phyloP scores from a whole-genome alignment of 805 yeast species.

The Jamesozyma lodderae region DNA sequence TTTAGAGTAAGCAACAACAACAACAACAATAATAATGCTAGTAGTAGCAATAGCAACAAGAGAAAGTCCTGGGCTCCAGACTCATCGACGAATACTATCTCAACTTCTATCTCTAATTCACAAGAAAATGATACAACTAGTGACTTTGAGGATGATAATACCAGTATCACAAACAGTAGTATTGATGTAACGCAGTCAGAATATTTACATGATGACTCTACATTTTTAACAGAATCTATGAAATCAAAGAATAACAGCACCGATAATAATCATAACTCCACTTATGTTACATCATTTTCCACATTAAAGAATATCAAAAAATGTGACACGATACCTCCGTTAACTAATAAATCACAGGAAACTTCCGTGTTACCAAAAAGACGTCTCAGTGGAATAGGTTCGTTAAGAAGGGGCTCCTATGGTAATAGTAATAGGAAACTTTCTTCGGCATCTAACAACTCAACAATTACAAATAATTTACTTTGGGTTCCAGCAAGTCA shows the following conservation, averaged over 20 bases:
- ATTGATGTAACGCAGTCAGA: slow-evolving; percentile 24
- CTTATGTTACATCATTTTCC: background rate
- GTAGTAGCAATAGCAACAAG: slow-evolving; percentile 3
- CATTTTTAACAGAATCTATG: slow-evolving; percentile 1
- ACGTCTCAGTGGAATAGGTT: slow-evolving; percentile 19
- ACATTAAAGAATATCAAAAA: background rate
- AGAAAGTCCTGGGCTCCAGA: slow-evolving; percentile 14
- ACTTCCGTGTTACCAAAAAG: slow-evolving; percentile 4
- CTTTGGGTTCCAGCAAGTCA: slow-evolving; percentile 94
- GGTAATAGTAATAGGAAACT: slow-evolving; percentile 4
- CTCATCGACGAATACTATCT: background rate
- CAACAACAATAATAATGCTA: slow-evolving; percentile 3
- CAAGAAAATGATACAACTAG: background rate
- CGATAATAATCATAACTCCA: background rate
- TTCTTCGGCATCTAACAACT: background rate
- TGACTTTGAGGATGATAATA: slow-evolving; percentile 9
- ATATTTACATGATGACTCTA: slow-evolving; percentile 16
- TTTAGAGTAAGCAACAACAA: slow-evolving; percentile 28
- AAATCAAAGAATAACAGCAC: background rate
- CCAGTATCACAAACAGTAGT: slow-evolving; percentile 10
- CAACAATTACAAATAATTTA: slow-evolving; percentile 35
- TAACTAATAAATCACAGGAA: background rate
- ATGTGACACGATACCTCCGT: background rate
- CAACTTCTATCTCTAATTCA: background rate
- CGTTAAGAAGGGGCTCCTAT: slow-evolving; percentile 17